phyloP scores from a whole-genome alignment of 176 grass and related monocot species.

The Hordeum marinum region DNA sequence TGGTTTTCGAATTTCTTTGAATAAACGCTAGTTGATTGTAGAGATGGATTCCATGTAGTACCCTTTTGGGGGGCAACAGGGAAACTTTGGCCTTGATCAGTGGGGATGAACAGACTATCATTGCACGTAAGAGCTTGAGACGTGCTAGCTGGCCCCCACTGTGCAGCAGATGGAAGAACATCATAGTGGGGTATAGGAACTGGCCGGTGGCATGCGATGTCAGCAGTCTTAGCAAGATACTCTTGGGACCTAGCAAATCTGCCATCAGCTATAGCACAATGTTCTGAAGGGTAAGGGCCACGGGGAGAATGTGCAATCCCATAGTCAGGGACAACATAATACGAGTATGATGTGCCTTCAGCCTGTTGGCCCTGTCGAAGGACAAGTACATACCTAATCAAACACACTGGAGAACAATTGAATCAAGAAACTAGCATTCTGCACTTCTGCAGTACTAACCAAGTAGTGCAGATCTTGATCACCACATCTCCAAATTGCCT shows the following conservation, averaged over 20 bases:
- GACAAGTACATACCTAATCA: slow-evolving; percentile 3
- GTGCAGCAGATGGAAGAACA: slow-evolving; percentile 26
- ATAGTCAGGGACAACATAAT: slow-evolving; percentile 55
- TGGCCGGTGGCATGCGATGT: slow-evolving; percentile 34
- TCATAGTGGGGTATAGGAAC: slow-evolving; percentile 29
- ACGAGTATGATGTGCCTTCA: slow-evolving; percentile 44
- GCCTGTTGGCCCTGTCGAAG: slow-evolving; percentile 36
- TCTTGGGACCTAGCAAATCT: slow-evolving; percentile 21
- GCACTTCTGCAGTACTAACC: slow-evolving; percentile 33
- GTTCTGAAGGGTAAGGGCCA: slow-evolving; percentile 41
- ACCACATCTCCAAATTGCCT: slow-evolving; percentile 40
- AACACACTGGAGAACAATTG: not conserved
- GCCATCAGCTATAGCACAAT: slow-evolving; percentile 28
- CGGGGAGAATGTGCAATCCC: slow-evolving; percentile 34
- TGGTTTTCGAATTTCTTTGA: slow-evolving; percentile 35
- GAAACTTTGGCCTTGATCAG: not conserved
- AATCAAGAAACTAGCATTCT: not conserved
- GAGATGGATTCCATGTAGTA: slow-evolving; percentile 13
- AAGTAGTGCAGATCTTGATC: slow-evolving; percentile 44
- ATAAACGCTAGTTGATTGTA: slow-evolving; percentile 9
- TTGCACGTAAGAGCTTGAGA: not conserved
- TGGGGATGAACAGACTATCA: slow-evolving; percentile 9
- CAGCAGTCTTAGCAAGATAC: slow-evolving; percentile 20
- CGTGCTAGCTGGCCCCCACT: slow-evolving; percentile 26
- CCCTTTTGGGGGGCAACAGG: slow-evolving; percentile 19